Evolutionary conservation across 2,329 filamentous ascomycete genomes (phyloP), one percentile per base, ranked within the genome.

Genomic region (Proliferodiscus dingleyae): DNA sequence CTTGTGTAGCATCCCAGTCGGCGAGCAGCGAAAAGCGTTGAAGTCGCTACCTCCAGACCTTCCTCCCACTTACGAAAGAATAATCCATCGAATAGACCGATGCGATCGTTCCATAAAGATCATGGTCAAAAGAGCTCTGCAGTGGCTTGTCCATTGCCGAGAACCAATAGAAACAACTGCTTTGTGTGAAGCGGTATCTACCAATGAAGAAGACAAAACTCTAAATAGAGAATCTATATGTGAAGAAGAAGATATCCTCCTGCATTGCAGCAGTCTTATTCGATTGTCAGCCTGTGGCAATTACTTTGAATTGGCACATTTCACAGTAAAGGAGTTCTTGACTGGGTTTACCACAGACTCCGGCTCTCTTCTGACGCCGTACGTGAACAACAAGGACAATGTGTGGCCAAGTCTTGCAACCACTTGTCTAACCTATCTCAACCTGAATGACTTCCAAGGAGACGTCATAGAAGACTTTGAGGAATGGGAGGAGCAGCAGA

Each of bases 261-360:
- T 32, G n/a, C 44, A 37, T 5, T 56, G 53, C 29, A 49, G 56
- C 41, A 58, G 55, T 39, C 42, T 58, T 13, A 40, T 56, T 8
- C 36, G 51, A 22, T 42, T 16, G 29, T 50, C 37, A 7, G 9
- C 39, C 5, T 4, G 22, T 40, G 39, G 37, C 18, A 3, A 41
- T 2, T 13, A 23, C 2, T 19, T 56, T 11, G 50, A 56, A 36
- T 26, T 57, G 6, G 51, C 55, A 22, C 55, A 56, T 40, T 57
- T 56, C 36, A 56, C 51, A 15, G 55, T 57, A 23, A 32, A 53
- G 29, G 50, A 56, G 36, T 57, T 49, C 38, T 42, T 57, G 10
- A 15, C n/a, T 5, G 16, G 29, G n/a, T 32, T 32, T n/a, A n/a
- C 29, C 5, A 15, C n/a, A 1, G n/a, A 13, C 29, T 15, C 29